Conservation (phyloP, 2,329 filamentous ascomycete genomes). For the Fonsecaea multimorphosa region DNA sequence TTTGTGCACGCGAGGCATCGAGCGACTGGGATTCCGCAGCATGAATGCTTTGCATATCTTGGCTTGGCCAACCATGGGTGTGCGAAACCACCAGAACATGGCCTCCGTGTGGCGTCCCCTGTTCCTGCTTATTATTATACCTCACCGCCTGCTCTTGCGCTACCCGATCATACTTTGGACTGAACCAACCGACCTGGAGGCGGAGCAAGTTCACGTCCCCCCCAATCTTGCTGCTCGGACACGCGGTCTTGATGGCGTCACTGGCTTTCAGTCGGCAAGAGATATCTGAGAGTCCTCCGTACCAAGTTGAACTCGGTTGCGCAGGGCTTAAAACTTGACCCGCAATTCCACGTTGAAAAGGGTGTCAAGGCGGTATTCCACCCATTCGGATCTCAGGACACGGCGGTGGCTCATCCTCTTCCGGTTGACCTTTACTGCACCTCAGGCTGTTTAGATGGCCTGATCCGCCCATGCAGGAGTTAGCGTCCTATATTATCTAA, state of each 20-base stretch:
- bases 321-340: neutral
- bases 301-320: neutral
- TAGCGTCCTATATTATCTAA: conserved; percentile 14
- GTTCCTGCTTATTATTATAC: conserved; percentile 5
- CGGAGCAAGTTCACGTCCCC: neutral
- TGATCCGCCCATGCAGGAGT: neutral
- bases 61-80: neutral
- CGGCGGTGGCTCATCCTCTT: neutral
- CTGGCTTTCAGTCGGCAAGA: neutral
- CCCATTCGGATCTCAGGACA: neutral
- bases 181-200: conserved; percentile 2
- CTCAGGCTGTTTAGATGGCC: neutral
- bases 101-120: neutral
- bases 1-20: neutral
- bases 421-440: neutral
- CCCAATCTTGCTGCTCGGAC: neutral
- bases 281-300: neutral
- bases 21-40: neutral
- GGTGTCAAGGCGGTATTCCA: conserved; percentile 8
- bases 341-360: conserved; percentile 1
- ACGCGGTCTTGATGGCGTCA: neutral
- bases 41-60: conserved; percentile 4
- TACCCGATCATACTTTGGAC: neutral
- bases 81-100: neutral
- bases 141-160: conserved; percentile 10